Evolutionary conservation across 2,329 filamentous ascomycete species (phyloP), one percentile per base, ranked within the genome.

Genomic region (Blumeriella jaapii): DNA sequence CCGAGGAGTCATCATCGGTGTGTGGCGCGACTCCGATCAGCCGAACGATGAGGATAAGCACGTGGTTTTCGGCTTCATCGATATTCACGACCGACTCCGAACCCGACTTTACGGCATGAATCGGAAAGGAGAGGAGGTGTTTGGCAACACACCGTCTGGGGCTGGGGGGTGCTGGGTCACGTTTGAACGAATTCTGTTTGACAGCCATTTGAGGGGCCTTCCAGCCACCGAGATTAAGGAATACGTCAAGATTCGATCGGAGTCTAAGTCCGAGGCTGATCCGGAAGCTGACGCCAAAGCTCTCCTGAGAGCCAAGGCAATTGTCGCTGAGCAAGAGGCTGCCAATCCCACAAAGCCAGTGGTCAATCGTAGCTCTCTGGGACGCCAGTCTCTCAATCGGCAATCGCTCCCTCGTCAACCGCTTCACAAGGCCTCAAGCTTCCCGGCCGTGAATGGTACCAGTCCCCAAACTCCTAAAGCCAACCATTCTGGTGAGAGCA

Each of bases 141-240:
- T 76, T 17, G 58, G 63, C 5, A 52, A 60, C 25, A 58, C 62
- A 17, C 72, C 71, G 1, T 65, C 69, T 2, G 73, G 71, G 0
- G 69, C 71, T 1, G 72, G 72, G 14, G 72, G 70, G 34, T 75
- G 71, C 51, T 78, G 72, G 73, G 71, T 77, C 15, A 76, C 71
- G 0, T 77, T 77, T 45, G 68, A 74, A 38, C 62, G 69, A 13
- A 63, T 77, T 18, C 64, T 74, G 14, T 77, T 78, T 47, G 66
- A 69, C 2, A 53, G 65, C 6, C 70, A 75, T 38, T 64, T 78
- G 0, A 58, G 69, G 10, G 64, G 64, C 2, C 56, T 75, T 4
- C 66, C 71, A 33, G 65, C 75, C 30, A 62, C 67, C 17, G 65
- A 74, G 19, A 55, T 78, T 19, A 78, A 78, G 47, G 73, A 78